phyloP scores from a whole-genome alignment of 2,329 filamentous ascomycete genomes.

The Colletotrichum costaricense region DNA sequence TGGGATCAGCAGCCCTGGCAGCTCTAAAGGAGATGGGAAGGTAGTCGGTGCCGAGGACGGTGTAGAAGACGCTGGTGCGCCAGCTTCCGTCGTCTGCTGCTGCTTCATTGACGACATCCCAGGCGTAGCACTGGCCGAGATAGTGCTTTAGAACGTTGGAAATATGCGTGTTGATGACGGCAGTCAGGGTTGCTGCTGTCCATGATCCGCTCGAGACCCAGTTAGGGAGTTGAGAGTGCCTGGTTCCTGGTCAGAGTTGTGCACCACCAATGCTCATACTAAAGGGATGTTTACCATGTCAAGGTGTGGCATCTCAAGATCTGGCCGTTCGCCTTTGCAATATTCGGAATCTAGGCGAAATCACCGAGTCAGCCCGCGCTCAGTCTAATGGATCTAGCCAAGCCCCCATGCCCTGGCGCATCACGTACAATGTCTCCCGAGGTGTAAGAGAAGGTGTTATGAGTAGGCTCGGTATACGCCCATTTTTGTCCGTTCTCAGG shows the following conservation, averaged over 20 bases:
- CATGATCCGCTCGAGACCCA: constrained; percentile 39
- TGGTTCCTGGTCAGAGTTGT: neutral
- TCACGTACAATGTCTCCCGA: constrained; percentile 31
- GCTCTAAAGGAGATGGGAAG: constrained; percentile 62
- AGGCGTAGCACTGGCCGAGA: constrained; percentile 58
- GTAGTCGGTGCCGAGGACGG: constrained; percentile 60
- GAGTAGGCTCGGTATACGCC: neutral
- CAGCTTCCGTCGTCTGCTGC: constrained; percentile 59
- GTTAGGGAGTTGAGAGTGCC: constrained; percentile 38
- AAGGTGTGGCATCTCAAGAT: constrained; percentile 72
- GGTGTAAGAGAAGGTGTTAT: constrained; percentile 15
- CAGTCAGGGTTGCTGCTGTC: constrained; percentile 29
- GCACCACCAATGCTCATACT: constrained; percentile 23
- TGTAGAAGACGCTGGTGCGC: constrained; percentile 57
- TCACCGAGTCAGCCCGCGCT: neutral
- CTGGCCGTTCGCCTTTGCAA: constrained; percentile 60
- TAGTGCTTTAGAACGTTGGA: constrained; percentile 57
- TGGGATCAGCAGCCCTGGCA: constrained; percentile 56
- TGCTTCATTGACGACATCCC: constrained; percentile 64
- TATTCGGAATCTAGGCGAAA: constrained; percentile 49
- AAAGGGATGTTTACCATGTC: constrained; percentile 54
- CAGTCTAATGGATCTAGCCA: too few species aligned
- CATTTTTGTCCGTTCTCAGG: constrained; percentile 67
- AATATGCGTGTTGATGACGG: constrained; percentile 63
- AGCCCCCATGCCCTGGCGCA: too few species aligned